Percentiles rank a stretch among this genome's conserved stretches.
Conservation (phyloP, 306 rosid species). For the Trifolium fragiferum region DNA sequence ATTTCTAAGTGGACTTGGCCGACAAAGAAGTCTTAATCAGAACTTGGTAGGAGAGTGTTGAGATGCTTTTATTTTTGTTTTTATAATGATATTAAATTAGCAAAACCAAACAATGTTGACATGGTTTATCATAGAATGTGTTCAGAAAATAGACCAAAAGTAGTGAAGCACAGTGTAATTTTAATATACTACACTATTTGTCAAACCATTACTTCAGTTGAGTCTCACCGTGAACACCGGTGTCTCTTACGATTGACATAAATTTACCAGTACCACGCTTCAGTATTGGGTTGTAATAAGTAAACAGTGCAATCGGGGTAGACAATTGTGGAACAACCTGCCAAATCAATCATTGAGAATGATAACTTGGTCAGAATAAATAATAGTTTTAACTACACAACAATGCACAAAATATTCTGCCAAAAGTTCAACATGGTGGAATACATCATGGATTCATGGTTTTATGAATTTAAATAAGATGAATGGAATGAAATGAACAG, state of each 20-base stretch:
- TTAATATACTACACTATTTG: no score
- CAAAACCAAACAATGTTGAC: conserved; percentile 8
- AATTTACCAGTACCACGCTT: conserved; percentile 79
- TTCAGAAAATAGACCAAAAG: conserved; percentile 13
- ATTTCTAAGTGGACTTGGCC: not conserved
- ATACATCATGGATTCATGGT: conserved; percentile 16
- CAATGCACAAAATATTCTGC: conserved; percentile 18
- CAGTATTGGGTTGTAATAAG: conserved; percentile 92
- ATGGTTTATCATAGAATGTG: conserved; percentile 8
- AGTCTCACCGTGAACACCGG: conserved; percentile 74
- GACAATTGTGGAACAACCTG: conserved; percentile 89
- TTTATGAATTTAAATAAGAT: not conserved
- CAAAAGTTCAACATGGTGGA: conserved; percentile 28
- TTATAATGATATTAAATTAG: conserved; percentile 19
- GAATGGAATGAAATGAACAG: not conserved
- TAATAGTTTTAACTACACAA: conserved; percentile 17
- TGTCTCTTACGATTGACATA: conserved; percentile 73
- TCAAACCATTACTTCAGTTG: conserved; percentile 37
- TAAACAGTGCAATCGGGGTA: conserved; percentile 83
- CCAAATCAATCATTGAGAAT: conserved; percentile 39
- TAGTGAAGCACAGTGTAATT: conserved; percentile 10
- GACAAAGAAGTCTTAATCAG: conserved; percentile 19
- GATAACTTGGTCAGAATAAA: no score
- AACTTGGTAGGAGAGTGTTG: conserved; percentile 28
- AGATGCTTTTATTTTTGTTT: conserved; percentile 5